Percentiles rank a stretch among this genome's conserved stretches.
Conservation (phyloP, 768 basidiomycete species). For the Podaxis sp. region DNA sequence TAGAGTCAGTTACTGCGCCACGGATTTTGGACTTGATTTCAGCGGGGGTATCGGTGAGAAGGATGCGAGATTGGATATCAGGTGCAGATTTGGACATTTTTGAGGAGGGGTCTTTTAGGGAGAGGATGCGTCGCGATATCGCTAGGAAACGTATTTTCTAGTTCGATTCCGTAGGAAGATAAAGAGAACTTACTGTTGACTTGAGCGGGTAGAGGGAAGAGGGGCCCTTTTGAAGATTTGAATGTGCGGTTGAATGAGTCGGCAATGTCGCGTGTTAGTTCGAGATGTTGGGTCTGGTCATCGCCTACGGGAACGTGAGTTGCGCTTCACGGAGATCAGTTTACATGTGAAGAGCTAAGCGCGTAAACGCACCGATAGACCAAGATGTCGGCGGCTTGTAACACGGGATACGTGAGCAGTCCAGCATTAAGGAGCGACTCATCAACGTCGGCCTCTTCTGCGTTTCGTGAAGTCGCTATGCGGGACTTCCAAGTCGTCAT, state of each 20-base stretch:
- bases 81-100: slow-evolving; percentile 98
- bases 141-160: slow-evolving; percentile 43
- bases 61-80: slow-evolving; percentile 76
- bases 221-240: slow-evolving; percentile 33
- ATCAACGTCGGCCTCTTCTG: slow-evolving; percentile 74
- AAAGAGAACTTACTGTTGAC: slow-evolving; percentile 62
- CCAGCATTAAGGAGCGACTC: slow-evolving; percentile 84
- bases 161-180: not conserved
- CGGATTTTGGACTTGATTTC: slow-evolving; percentile 73
- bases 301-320: slow-evolving; percentile 97
- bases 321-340: slow-evolving; percentile 45
- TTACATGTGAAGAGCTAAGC: not conserved
- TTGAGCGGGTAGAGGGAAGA: slow-evolving; percentile 75
- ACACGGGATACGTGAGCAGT: slow-evolving; percentile 87
- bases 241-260: slow-evolving; percentile 79
- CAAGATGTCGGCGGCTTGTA: slow-evolving; percentile 93
- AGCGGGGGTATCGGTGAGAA: slow-evolving; percentile 71
- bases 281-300: slow-evolving; percentile 94
- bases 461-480: slow-evolving; percentile 71
- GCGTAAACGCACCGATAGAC: slow-evolving; percentile 63
- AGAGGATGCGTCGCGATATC: slow-evolving; percentile 77
- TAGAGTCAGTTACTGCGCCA: slow-evolving; percentile 84
- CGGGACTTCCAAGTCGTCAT: slow-evolving; percentile 99
- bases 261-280: slow-evolving; percentile 82
- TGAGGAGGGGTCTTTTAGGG: slow-evolving; percentile 77